Percentiles rank a stretch among this genome's conserved stretches.
Conservation (phyloP, 2,329 filamentous ascomycete genomes). For the Pezicula radicicola region DNA sequence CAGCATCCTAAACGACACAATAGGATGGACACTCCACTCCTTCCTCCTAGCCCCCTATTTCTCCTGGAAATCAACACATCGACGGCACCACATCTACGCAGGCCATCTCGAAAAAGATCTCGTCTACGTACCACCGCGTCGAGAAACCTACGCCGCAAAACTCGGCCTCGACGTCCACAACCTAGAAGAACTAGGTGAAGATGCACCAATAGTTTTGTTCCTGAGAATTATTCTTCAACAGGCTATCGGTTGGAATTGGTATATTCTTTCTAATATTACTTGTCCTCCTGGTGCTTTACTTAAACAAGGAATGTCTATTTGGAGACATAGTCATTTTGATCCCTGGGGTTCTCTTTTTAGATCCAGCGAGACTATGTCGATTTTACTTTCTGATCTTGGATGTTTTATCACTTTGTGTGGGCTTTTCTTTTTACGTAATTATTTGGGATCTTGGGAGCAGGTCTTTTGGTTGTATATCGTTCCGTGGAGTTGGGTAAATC, state of each 20-base stretch:
- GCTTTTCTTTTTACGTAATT: conserved; percentile 50
- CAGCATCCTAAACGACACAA: conserved; percentile 80
- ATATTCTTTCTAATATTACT: conserved; percentile 85
- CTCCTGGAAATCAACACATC: conserved; percentile 88
- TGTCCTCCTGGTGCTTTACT: conserved; percentile 93
- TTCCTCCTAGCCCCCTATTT: conserved; percentile 89
- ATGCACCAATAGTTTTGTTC: conserved; percentile 81
- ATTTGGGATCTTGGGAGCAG: conserved; percentile 73
- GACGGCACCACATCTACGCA: conserved; percentile 98
- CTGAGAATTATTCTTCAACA: conserved; percentile 75
- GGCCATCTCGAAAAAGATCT: conserved; percentile 95
- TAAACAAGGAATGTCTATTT: conserved; percentile 75
- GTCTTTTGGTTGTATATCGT: conserved; percentile 85
- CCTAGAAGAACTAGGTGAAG: conserved; percentile 81
- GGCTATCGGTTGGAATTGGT: conserved; percentile 85
- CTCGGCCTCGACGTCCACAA: conserved; percentile 73
- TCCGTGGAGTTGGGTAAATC: conserved; percentile 95
- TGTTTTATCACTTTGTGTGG: conserved; percentile 62
- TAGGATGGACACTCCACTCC: conserved; percentile 87
- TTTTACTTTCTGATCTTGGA: conserved; percentile 81
- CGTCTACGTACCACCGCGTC: conserved; percentile 90
- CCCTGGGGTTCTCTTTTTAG: conserved; percentile 84
- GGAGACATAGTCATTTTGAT: conserved; percentile 90
- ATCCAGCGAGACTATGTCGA: conserved; percentile 79
- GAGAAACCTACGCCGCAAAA: conserved; percentile 71